Evolutionary conservation across 352 stramenopile genomes (phyloP).

Genomic region (Phytopythium mirpurense): DNA sequence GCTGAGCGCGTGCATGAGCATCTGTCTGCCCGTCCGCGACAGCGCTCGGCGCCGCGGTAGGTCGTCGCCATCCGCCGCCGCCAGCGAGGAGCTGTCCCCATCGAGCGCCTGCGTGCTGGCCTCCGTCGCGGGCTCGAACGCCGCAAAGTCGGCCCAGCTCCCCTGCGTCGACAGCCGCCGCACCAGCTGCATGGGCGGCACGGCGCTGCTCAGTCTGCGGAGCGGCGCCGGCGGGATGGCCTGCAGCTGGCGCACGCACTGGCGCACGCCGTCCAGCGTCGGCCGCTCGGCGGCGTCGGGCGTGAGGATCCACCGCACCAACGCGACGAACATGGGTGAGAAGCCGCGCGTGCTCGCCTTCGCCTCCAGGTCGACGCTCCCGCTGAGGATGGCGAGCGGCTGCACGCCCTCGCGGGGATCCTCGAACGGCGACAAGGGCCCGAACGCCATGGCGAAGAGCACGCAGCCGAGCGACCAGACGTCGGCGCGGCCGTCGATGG

Average conservation of each 20-base stretch:
- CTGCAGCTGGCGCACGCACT: slow-evolving; percentile 23
- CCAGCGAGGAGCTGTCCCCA: too few species aligned
- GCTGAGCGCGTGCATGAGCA: slow-evolving; percentile 17
- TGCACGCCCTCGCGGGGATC: slow-evolving; percentile 41
- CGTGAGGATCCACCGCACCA: slow-evolving; percentile 75
- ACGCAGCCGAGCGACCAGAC: slow-evolving; percentile 90
- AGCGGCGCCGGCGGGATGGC: slow-evolving; percentile 11
- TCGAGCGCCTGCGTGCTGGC: too few species aligned
- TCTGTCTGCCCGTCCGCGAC: slow-evolving; percentile 19
- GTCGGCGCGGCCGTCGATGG: slow-evolving; percentile 70
- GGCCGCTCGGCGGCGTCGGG: slow-evolving; percentile 51
- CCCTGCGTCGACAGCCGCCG: slow-evolving; percentile 6
- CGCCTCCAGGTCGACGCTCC: slow-evolving; percentile 54
- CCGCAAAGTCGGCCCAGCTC: slow-evolving; percentile 25
- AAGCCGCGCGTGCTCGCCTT: slow-evolving; percentile 19
- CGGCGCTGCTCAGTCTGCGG: slow-evolving; percentile 1
- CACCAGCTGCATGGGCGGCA: slow-evolving; percentile 2
- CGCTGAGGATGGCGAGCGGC: slow-evolving; percentile 58
- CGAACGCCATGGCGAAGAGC: slow-evolving; percentile 90
- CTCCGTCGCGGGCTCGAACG: slow-evolving; percentile 13
- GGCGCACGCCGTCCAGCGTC: slow-evolving; percentile 39
- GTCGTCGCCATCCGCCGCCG: slow-evolving; percentile 7
- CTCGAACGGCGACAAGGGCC: slow-evolving; percentile 89
- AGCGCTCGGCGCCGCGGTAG: slow-evolving; percentile 10
- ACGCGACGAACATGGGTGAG: slow-evolving; percentile 46